These are phyloP conservation scores for Haplosporangium gracile DNA, from an alignment of 192 early-diverging fungal species.

Conservation along the genomic window DNA sequence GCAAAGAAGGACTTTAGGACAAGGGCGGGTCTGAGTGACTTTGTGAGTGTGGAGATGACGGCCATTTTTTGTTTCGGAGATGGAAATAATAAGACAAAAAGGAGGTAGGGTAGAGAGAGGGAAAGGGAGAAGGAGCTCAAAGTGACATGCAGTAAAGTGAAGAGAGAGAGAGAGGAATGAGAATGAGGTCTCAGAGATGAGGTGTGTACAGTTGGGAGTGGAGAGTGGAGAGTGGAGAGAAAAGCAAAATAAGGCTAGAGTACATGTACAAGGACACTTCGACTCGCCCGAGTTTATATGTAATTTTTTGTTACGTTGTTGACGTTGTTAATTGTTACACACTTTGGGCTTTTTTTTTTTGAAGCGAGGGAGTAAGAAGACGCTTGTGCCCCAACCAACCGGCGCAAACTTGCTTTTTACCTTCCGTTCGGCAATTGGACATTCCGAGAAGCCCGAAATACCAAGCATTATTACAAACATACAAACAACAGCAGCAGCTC, in stretches of 20 bases:
- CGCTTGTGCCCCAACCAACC: background rate
- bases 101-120: background rate
- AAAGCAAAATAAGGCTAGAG: too few relatives aligned
- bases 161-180: too few relatives aligned
- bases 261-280: too few relatives aligned
- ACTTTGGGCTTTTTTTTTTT: too few relatives aligned
- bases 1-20: constrained; percentile 19
- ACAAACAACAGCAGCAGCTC: background rate
- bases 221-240: too few relatives aligned
- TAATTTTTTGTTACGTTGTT: too few relatives aligned
- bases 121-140: background rate
- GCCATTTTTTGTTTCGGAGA: constrained; percentile 15
- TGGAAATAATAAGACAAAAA: background rate
- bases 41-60: constrained; percentile 13
- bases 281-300: too few relatives aligned
- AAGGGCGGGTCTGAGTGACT: constrained; percentile 5
- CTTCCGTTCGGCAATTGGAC: background rate
- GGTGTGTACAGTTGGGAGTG: too few relatives aligned
- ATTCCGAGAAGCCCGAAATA: background rate
- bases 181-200: too few relatives aligned
- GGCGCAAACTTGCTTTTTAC: too few relatives aligned
- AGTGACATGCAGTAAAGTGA: background rate
- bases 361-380: background rate
- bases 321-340: too few relatives aligned
- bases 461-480: background rate